Evolutionary conservation across 306 rosid species (phyloP), one percentile per base, ranked within the genome.

Genomic region (Fragaria vesca): DNA sequence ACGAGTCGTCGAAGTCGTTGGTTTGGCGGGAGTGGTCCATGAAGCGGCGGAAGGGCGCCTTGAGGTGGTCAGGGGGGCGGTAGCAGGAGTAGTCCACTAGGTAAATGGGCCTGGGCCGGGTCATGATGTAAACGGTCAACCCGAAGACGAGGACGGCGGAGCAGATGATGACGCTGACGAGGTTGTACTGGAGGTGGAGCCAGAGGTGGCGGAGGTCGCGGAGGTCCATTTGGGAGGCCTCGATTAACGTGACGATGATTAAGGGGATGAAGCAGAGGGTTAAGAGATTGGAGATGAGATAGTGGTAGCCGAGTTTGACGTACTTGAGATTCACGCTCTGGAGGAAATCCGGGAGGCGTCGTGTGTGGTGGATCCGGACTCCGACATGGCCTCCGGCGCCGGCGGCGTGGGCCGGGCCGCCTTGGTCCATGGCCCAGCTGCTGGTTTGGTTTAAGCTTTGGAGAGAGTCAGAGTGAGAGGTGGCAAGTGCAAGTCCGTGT

Each of bases 231-330:
- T 86, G 93, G 21, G 90, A 87, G 42, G 82, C 87, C 71, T 89
- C 92, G 77, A 91, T 87, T 43, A 89, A 73, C 63, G 93, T 91
- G 20, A 83, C 75, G 67, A 86, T 55, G 40, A 89, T 87, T 20
- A 91, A 60, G n/a, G 97, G 97, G 0, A 87, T 71, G 36, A 89
- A 71, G 45, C 87, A 87, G 32, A 91, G 52, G 79, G 93, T 86
- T 7, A 91, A 57, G 0, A 91, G 85, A 70, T 91, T 87, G 24
- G 97, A 80, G 84, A 91, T 91, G 21, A 91, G 67, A 79, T 91
- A 91, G 73, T 89, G 97, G 81, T 91, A 91, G 32, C 97, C 97
- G 81, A 91, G 72, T 82, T 91, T 91, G 28, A 91, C 93, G 87
- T 91, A 85, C 76, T 89, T 89, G 69, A 91, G 93, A 82, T 91